Conservation (phyloP, 345 rosid genomes). For the Draba incana region DNA sequence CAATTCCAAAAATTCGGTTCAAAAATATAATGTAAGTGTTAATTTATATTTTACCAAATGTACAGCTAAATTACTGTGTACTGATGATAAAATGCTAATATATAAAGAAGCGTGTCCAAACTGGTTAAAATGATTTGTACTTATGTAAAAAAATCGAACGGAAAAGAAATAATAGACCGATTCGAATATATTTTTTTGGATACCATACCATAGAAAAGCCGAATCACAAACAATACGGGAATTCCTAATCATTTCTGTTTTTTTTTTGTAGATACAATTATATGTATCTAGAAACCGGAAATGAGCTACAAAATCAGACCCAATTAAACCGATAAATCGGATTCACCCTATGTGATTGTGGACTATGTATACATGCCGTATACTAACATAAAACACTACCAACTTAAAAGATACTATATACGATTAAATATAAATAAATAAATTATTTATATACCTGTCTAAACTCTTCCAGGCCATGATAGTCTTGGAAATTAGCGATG, state of each 20-base stretch:
- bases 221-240: background rate
- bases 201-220: background rate
- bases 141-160: no score
- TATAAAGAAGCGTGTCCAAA: no score
- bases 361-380: background rate
- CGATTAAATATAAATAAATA: background rate
- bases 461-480: constrained; percentile 73
- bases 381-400: background rate
- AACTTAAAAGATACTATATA: background rate
- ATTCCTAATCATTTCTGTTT: background rate
- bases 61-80: no score
- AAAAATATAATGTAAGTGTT: no score
- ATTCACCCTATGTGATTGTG: no score
- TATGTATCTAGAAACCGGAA: background rate
- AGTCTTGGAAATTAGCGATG: constrained; percentile 80
- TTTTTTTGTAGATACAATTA: background rate
- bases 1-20: background rate
- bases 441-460: constrained; percentile 52
- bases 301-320: no score
- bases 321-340: no score
- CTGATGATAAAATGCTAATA: no score
- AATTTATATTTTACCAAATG: no score
- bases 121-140: no score
- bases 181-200: no score
- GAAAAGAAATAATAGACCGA: no score